Evolutionary conservation across 768 basidiomycete species (phyloP), one percentile per base, ranked within the genome.

Genomic region (Amanita muscaria): DNA sequence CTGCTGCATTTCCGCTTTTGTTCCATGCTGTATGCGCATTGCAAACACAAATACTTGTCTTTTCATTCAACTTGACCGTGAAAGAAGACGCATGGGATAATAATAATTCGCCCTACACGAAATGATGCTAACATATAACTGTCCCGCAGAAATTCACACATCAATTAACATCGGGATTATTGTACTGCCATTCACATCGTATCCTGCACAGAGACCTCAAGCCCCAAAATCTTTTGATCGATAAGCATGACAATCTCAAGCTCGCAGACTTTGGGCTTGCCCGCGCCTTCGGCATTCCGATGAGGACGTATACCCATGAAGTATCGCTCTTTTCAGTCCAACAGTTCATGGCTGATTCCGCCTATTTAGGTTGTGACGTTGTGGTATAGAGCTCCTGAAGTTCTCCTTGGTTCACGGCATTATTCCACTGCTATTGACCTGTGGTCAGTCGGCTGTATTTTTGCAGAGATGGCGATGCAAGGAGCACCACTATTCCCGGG

Each of bases 361-460:
- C 8, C 8, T 16, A 21, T 9, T 3, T 59, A 99, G 96, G 96
- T 99, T 38, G 96, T 99, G 16, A 99, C 96, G 8, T 74, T 99
- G 30, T 99, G 96, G 96, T 99, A 99, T 61, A 89, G 96, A 39
- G 90, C 94, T 4, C 96, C 96, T 3, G 96, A 99, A 62, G 94
- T 99, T 40, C 71, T 99, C 15, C 81, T 99, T 1, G 94, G 94
- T 23, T 86, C 89, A 4, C 81, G 93, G 33, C 92, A 98, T 62
- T 99, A 99, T 66, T 84, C 90, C 12, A 99, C 96, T 2, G 89
- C 91, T 2, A 88, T 99, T 56, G 96, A 99, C 66, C 96, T 98
- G 90, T 99, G 96, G 96, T 93, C 90, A n/a, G 94, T 99, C 16
- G 96, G 87, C 0, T 97, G 93, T 59, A 98, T 99, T 60, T 90